Evolutionary conservation across 2,329 filamentous ascomycete genomes (phyloP).

Genomic region (Chalara sp.): DNA sequence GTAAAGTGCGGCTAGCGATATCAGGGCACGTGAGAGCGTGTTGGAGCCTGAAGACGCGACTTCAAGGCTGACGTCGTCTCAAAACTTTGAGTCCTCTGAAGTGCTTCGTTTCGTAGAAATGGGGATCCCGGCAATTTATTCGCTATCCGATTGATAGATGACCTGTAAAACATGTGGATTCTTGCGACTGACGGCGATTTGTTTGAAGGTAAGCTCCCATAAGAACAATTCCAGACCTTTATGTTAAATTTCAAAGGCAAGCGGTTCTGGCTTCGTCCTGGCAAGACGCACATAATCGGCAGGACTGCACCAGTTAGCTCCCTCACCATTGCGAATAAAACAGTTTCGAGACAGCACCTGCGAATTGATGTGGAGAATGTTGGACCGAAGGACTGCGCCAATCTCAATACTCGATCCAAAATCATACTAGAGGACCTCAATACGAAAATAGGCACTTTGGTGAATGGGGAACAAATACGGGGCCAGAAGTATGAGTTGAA

Average conservation of each 20-base stretch:
- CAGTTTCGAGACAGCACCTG: constrained; percentile 84
- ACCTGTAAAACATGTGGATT: constrained; percentile 46
- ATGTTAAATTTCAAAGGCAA: constrained; percentile 41
- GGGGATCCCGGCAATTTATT: no score
- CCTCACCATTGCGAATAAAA: constrained; percentile 68
- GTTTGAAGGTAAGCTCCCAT: constrained; percentile 39
- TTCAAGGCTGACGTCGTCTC: no score
- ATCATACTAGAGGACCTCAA: constrained; percentile 70
- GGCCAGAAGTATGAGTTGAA: constrained; percentile 52
- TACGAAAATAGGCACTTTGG: constrained; percentile 77
- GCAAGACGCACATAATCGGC: constrained; percentile 79
- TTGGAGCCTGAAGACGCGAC: no score
- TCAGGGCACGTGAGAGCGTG: no score
- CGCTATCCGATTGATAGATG: no score
- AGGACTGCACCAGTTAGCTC: constrained; percentile 63
- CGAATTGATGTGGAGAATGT: constrained; percentile 66
- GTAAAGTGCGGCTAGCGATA: no score
- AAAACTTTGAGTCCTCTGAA: no score
- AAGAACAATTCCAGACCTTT: background rate
- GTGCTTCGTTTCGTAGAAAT: no score
- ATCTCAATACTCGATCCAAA: constrained; percentile 44
- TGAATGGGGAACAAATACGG: constrained; percentile 68
- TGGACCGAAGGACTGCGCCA: constrained; percentile 54
- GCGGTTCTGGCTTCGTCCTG: constrained; percentile 78
- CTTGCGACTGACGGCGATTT: constrained; percentile 47